Evolutionary conservation across 1,284 basidiomycete species (phyloP), one percentile per base, ranked within the genome.

Genomic region (Schizopora paradoxa): DNA sequence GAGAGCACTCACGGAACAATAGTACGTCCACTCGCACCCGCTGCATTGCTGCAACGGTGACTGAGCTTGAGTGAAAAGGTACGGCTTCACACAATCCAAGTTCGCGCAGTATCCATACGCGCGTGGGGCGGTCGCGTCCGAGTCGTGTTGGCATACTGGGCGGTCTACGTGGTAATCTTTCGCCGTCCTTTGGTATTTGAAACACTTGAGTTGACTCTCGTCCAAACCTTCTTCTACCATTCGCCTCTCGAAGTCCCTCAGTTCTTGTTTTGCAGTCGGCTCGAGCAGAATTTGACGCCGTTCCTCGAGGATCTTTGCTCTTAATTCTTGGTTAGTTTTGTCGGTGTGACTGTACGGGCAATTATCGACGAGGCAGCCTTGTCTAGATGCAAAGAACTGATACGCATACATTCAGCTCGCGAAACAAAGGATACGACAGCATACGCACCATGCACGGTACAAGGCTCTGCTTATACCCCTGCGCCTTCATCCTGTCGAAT

Each of bases 381-480:
- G 26, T 34, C n/a, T n/a, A n/a, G n/a, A n/a, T n/a, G n/a, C n/a
- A n/a, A n/a, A n/a, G n/a, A n/a, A 48, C 27, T n/a, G n/a, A n/a
- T n/a, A n/a, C 10, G 37, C 6, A 39, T 19, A 18, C 18, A 16
- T n/a, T n/a, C n/a, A n/a, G 25, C 18, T 7, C n/a, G 33, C 6
- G 14, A 35, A 16, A 35, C 7, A 6, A 35, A 7, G 14, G 6
- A 35, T 7, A 18, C n/a, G 6, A 35, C 19, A n/a, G n/a, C n/a
- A n/a, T n/a, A n/a, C 55, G 37, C 26, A 56, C 57, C 57, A 57
- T 57, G 52, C 57, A 60, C 13, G 53, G 56, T 6, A 58, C 39
- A 21, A 56, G 35, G 22, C 31, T 36, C 35, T 54, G 52, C 13
- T 48, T 41, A 36, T 35, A 55, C 11, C 41, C 44, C 11, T 27